Conservation (phyloP, 768 basidiomycete species). For the Boletus rubescentipes region DNA sequence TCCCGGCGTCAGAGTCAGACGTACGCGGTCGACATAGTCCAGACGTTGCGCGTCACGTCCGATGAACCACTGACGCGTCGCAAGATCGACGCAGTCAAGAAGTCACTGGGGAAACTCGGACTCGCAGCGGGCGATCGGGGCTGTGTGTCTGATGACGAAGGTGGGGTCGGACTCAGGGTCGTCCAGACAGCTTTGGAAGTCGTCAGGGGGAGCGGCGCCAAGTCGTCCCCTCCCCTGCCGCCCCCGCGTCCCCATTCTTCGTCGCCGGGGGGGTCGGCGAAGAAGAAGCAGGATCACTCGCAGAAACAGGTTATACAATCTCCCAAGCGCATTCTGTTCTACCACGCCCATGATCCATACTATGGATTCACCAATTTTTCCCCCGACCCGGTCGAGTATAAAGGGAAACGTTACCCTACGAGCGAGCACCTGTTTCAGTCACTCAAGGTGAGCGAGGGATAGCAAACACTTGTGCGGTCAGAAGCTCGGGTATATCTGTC, state of each 20-base stretch:
- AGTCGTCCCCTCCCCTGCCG: conserved; percentile 1
- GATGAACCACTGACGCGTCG: conserved; percentile 26
- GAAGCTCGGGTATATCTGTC: not conserved
- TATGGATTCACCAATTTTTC: conserved; percentile 48
- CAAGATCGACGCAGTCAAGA: conserved; percentile 32
- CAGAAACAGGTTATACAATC: not conserved
- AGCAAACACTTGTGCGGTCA: not conserved
- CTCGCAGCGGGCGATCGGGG: conserved; percentile 27
- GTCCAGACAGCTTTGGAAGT: conserved; percentile 28
- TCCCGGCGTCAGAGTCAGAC: conserved; percentile 10
- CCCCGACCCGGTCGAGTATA: conserved; percentile 39
- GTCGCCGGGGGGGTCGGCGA: conserved; percentile 13
- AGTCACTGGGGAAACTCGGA: conserved; percentile 23
- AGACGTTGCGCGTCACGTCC: conserved; percentile 30
- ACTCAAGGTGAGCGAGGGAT: conserved; percentile 34
- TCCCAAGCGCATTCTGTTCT: conserved; percentile 32
- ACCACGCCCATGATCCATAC: conserved; percentile 31
- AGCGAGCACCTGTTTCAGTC: conserved; percentile 50
- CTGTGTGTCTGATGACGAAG: conserved; percentile 31
- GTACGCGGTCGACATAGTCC: conserved; percentile 32
- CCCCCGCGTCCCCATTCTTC: conserved; percentile 24
- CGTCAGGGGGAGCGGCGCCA: conserved; percentile 11
- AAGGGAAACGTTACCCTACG: conserved; percentile 41
- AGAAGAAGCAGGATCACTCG: conserved; percentile 9
- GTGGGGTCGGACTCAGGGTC: conserved; percentile 24